These are phyloP conservation scores for Penicillium arizonense DNA, from an alignment of 495 filamentous ascomycete genomes.

Conservation along the genomic window DNA sequence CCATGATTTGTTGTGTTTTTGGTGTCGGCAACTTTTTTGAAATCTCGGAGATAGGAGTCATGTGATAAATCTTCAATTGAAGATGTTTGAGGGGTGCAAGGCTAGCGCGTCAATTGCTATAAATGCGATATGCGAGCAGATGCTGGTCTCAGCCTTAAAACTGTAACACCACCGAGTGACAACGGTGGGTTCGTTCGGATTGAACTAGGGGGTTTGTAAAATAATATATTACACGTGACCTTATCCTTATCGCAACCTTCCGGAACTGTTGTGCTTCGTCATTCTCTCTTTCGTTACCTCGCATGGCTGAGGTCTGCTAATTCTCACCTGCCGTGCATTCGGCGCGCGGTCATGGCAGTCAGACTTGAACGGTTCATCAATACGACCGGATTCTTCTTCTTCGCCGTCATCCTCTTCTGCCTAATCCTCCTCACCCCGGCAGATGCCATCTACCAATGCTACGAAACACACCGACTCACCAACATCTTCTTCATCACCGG, in stretches of 20 bases:
- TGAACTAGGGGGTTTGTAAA: neutral
- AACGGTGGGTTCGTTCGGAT: too few species aligned
- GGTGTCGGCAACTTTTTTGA: neutral
- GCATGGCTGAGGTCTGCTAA: slow-evolving; percentile 3
- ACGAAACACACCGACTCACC: slow-evolving; percentile 58
- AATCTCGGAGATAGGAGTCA: slow-evolving; percentile 9
- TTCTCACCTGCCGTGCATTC: slow-evolving; percentile 9
- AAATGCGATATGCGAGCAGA: neutral
- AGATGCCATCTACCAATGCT: slow-evolving; percentile 80
- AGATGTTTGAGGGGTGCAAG: too few species aligned
- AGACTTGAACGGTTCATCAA: slow-evolving; percentile 78
- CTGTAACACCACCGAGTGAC: too few species aligned
- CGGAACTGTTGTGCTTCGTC: neutral
- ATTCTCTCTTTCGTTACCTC: neutral
- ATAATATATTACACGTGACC: neutral
- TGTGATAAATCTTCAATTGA: slow-evolving; percentile 2
- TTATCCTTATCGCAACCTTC: slow-evolving; percentile 4
- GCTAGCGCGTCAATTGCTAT: neutral
- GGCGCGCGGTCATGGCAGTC: slow-evolving; percentile 41
- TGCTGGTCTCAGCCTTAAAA: too few species aligned
- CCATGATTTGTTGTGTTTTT: slow-evolving; percentile 16
- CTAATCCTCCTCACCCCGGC: slow-evolving; percentile 79
- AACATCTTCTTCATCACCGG: slow-evolving; percentile 85
- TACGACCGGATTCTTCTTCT: slow-evolving; percentile 71
- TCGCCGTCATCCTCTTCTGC: slow-evolving; percentile 69